These are phyloP conservation scores for Termitomyces titanicus DNA, from an alignment of 768 basidiomycete species.

Conservation along the genomic window DNA sequence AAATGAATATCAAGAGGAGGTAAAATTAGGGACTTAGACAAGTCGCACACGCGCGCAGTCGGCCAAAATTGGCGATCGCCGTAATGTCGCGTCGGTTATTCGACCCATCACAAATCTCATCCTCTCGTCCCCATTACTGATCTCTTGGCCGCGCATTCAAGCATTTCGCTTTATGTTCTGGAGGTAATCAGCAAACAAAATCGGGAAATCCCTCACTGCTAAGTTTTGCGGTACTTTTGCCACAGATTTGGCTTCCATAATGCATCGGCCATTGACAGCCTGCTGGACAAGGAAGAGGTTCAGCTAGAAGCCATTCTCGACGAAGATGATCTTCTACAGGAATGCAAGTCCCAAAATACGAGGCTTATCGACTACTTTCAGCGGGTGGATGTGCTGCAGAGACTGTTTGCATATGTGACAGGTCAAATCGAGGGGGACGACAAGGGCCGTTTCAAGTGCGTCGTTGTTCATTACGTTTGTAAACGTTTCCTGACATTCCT, in stretches of 20 bases:
- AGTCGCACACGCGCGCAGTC: neutral
- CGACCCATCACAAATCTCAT: conserved; percentile 8
- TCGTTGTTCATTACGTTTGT: conserved; percentile 12
- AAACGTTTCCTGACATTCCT: neutral
- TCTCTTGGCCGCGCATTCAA: conserved; percentile 10
- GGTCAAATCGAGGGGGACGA: conserved; percentile 84
- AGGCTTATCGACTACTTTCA: conserved; percentile 86
- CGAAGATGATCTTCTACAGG: conserved; percentile 90
- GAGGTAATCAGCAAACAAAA: conserved; percentile 39
- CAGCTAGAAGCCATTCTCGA: conserved; percentile 88
- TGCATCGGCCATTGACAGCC: conserved; percentile 83
- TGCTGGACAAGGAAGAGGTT: conserved; percentile 88
- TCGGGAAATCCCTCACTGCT: conserved; percentile 22
- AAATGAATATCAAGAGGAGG: no score
- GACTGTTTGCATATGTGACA: conserved; percentile 80
- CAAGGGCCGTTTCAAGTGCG: conserved; percentile 79
- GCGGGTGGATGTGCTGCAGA: conserved; percentile 74
- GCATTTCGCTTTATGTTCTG: conserved; percentile 41
- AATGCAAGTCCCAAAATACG: conserved; percentile 93
- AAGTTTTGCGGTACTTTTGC: conserved; percentile 29
- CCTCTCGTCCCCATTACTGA: conserved; percentile 9
- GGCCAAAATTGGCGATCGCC: conserved; percentile 13
- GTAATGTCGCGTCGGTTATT: conserved; percentile 9
- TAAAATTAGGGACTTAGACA: no score
- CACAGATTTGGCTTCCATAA: conserved; percentile 88